Evolutionary conservation across 2,329 filamentous ascomycete genomes (phyloP), one percentile per base, ranked within the genome.

Genomic region (Hypomyces perniciosus): DNA sequence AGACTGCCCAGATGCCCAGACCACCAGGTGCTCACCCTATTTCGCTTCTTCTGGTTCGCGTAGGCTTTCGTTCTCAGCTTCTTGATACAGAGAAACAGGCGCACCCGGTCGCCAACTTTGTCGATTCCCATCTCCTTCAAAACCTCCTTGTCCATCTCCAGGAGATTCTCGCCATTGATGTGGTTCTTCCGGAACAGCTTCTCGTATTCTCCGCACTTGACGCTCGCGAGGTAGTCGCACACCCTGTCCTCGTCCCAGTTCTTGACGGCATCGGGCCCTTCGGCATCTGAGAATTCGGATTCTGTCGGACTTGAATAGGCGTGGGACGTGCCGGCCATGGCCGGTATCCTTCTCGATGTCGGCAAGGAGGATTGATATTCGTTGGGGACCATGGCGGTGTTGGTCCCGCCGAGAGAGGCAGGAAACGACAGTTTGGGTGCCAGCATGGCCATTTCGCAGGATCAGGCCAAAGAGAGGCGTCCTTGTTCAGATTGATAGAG

Each of bases 111-210:
- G 57, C 93, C 93, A 57, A 99, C 88, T 71, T 97, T 99, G 60
- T 96, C 95, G 60, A 99, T 92, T 40, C 93, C 93, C 83, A 99
- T 95, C 68, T 99, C 93, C 69, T 96, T 95, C 56, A 99, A 78
- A 38, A 95, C 90, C 50, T 90, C 86, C 75, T 96, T 95, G 70
- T 99, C 93, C 78, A 96, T 92, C 71, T 99, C 93, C 60, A 99
- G 79, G 41, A 99, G 76, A 65, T 95, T 96, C 72, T 96, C 90
- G 62, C 93, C 93, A 65, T 93, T 99, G 74, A 99, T 96, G 69
- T 97, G 89, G 68, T 99, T 96, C 65, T 84, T 84, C 71, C 88
- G 72, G 70, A 96, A 96, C 28, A 96, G 71, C 63, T 88, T 84
- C 66, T 96, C 90, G 70, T 99, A 97, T 65, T 97, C 90, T 60